phyloP scores from a whole-genome alignment of 257 asterid species.

The Nemophila menziesii region DNA sequence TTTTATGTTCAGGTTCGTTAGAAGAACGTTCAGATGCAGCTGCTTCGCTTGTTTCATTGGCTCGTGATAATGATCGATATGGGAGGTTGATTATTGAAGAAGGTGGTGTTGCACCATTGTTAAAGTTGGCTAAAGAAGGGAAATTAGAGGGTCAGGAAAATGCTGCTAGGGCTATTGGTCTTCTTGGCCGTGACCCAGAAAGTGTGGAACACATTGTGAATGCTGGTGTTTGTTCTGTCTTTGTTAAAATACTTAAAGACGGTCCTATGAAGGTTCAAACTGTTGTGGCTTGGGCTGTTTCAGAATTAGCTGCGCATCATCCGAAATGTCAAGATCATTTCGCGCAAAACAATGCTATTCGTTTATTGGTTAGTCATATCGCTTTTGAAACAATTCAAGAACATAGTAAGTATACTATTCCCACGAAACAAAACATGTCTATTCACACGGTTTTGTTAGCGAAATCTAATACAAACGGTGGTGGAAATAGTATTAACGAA shows the following conservation, averaged over 20 bases:
- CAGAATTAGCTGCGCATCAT: constrained; percentile 4
- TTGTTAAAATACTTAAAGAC: constrained; percentile 5
- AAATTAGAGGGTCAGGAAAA: constrained; percentile 6
- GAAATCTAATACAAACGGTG: background rate
- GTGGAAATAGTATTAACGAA: background rate
- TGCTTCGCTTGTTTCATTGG: constrained; percentile 1
- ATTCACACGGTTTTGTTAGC: constrained; percentile 2
- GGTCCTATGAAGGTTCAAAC: constrained; percentile 6
- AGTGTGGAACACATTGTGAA: constrained; percentile 5
- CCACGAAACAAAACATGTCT: background rate
- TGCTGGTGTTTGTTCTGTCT: constrained; percentile 5
- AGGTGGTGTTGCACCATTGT: constrained; percentile 1
- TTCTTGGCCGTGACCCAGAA: constrained; percentile 4
- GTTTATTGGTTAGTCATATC: constrained; percentile 3
- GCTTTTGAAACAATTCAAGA: constrained; percentile 10
- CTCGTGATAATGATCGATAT: constrained; percentile 3
- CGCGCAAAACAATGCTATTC: constrained; percentile 1
- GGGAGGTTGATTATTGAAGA: constrained; percentile 1
- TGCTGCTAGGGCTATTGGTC: constrained; percentile 7
- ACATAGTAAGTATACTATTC: constrained; percentile 8
- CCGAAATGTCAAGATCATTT: constrained; percentile 9
- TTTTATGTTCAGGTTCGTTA: constrained; percentile 12
- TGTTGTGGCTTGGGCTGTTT: constrained; percentile 9
- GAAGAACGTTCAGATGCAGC: constrained; percentile 23
- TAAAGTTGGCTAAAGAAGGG: constrained; percentile 6